phyloP scores from a whole-genome alignment of 345 rosid species.

The Carallia brachiata region DNA sequence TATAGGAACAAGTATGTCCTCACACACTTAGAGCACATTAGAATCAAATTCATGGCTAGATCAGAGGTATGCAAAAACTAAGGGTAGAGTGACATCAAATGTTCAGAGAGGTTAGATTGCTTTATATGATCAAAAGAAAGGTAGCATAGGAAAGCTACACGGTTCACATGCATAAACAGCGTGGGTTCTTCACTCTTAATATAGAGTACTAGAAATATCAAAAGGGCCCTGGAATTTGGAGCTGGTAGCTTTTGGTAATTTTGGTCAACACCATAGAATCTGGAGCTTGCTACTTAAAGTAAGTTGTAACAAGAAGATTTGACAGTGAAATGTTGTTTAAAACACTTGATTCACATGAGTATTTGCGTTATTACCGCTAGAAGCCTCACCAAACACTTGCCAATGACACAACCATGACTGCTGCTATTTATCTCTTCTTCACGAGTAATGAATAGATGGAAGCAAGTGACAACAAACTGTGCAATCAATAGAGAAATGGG shows the following conservation, averaged over 20 bases:
- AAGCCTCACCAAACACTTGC: slow-evolving; percentile 77
- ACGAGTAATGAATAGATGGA: background rate
- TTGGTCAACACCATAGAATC: slow-evolving; percentile 51
- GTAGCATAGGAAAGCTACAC: too few relatives aligned
- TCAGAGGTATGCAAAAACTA: too few relatives aligned
- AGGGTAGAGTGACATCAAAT: too few relatives aligned
- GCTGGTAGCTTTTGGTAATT: slow-evolving; percentile 58
- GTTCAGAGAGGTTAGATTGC: too few relatives aligned
- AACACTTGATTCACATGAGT: slow-evolving; percentile 84
- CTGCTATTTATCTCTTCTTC: slow-evolving; percentile 32
- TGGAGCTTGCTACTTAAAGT: slow-evolving; percentile 72
- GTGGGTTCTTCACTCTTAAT: background rate
- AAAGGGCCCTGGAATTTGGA: slow-evolving; percentile 41
- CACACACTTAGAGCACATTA: too few relatives aligned
- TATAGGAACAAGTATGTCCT: too few relatives aligned
- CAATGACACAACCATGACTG: slow-evolving; percentile 47
- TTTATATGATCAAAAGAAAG: too few relatives aligned
- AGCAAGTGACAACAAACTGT: slow-evolving; percentile 29
- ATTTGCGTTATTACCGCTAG: slow-evolving; percentile 81
- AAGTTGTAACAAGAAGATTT: slow-evolving; percentile 60
- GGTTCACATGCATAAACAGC: too few relatives aligned
- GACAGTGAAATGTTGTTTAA: slow-evolving; percentile 42
- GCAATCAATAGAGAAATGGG: slow-evolving; percentile 66
- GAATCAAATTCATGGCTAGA: too few relatives aligned
- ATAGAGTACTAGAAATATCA: slow-evolving; percentile 29